phyloP scores from a whole-genome alignment of 331 rosid species.

The Quercus phellos region DNA sequence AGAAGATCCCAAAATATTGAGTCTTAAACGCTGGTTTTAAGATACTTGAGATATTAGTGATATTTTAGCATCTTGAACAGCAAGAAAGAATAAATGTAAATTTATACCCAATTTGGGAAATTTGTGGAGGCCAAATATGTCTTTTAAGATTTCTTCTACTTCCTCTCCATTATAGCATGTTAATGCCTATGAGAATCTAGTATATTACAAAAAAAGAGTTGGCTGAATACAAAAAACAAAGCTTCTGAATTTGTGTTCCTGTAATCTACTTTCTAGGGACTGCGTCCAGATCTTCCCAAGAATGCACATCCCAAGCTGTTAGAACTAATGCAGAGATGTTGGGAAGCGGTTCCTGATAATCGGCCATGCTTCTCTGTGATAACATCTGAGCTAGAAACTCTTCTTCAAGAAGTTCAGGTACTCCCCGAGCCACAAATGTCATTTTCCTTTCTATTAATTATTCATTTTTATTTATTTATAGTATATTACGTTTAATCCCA shows the following conservation, averaged over 20 bases:
- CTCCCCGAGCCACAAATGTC: neutral
- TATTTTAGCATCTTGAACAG: too few relatives aligned
- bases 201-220: neutral
- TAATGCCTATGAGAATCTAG: neutral
- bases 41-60: too few relatives aligned
- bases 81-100: too few relatives aligned
- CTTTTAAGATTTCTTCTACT: neutral
- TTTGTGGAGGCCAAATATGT: too few relatives aligned
- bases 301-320: constrained; percentile 67
- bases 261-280: constrained; percentile 53
- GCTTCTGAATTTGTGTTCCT: constrained; percentile 14
- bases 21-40: too few relatives aligned
- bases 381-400: constrained; percentile 64
- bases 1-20: too few relatives aligned
- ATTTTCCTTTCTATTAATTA: neutral
- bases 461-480: neutral
- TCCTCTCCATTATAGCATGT: neutral
- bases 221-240: neutral
- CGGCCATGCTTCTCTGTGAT: constrained; percentile 79
- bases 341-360: constrained; percentile 73
- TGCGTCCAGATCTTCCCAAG: constrained; percentile 85
- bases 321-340: constrained; percentile 85
- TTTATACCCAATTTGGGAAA: too few relatives aligned
- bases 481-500: constrained; percentile 2
- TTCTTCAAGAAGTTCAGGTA: constrained; percentile 66